Conservation (phyloP, 257 asterid species). For the Forsythia viridissima region DNA sequence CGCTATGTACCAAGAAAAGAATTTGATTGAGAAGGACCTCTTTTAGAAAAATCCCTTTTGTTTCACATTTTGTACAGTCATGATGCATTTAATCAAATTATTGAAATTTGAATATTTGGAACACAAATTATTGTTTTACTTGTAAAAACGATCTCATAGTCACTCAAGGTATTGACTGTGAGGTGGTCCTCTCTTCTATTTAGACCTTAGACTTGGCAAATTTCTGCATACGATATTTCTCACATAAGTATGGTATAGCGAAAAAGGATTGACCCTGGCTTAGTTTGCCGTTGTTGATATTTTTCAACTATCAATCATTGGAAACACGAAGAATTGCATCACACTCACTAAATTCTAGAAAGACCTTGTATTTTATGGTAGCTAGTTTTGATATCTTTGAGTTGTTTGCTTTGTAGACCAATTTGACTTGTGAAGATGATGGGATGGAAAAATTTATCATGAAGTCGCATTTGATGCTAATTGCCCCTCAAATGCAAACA, state of each 20-base stretch:
- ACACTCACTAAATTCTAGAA: not conserved
- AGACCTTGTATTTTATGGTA: not conserved
- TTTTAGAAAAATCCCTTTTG: too few species aligned
- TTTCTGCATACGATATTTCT: too few species aligned
- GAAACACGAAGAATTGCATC: not conserved
- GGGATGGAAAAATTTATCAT: not conserved
- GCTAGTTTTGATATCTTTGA: not conserved
- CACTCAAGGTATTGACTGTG: not conserved
- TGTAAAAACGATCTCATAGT: not conserved
- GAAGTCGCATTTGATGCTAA: not conserved
- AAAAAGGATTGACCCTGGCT: not conserved
- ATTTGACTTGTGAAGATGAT: not conserved
- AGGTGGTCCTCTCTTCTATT: not conserved
- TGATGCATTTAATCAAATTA: not conserved
- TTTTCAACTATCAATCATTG: not conserved
- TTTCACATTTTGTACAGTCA: not conserved
- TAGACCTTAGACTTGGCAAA: not conserved
- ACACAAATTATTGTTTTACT: not conserved
- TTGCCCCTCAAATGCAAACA: not conserved
- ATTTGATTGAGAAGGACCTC: too few species aligned
- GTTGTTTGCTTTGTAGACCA: not conserved
- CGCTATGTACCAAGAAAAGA: not conserved
- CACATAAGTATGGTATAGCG: not conserved
- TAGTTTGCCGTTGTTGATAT: not conserved
- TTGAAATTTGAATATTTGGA: not conserved